Conservation (phyloP, 208 protist genomes). For the Acanthamoeba sp. region DNA sequence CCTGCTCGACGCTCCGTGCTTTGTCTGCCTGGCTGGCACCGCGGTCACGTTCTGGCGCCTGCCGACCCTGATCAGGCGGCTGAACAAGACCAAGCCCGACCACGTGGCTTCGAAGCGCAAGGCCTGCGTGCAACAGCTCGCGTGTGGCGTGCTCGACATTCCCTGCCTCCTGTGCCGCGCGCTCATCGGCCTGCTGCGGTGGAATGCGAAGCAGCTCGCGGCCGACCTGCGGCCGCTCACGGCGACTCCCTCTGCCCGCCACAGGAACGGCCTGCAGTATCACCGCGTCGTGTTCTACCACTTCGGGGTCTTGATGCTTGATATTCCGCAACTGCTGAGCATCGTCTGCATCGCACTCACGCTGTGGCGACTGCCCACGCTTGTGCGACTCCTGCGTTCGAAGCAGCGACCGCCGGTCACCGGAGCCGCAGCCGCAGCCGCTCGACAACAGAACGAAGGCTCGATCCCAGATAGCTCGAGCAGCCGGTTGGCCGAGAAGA, state of each 20-base stretch:
- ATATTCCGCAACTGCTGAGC: neutral
- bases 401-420: neutral
- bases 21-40: neutral
- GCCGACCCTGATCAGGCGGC: neutral
- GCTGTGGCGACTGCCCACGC: slow-evolving; percentile 13
- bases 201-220: neutral
- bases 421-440: neutral
- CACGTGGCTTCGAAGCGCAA: neutral
- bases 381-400: neutral
- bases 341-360: neutral
- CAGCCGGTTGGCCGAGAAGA: neutral
- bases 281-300: neutral
- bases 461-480: neutral
- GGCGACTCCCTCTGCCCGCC: neutral
- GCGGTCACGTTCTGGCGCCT: slow-evolving; percentile 9
- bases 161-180: neutral
- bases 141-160: slow-evolving; percentile 1
- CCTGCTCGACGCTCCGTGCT: slow-evolving; percentile 19
- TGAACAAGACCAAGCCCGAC: neutral
- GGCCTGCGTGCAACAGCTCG: slow-evolving; percentile 1
- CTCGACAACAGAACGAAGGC: neutral
- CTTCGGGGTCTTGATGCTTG: neutral
- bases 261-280: neutral
- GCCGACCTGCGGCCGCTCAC: neutral
- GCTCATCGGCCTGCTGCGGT: neutral